Conservation (phyloP, 108 stramenopile species). For the Nannochloropsis oceanica region DNA sequence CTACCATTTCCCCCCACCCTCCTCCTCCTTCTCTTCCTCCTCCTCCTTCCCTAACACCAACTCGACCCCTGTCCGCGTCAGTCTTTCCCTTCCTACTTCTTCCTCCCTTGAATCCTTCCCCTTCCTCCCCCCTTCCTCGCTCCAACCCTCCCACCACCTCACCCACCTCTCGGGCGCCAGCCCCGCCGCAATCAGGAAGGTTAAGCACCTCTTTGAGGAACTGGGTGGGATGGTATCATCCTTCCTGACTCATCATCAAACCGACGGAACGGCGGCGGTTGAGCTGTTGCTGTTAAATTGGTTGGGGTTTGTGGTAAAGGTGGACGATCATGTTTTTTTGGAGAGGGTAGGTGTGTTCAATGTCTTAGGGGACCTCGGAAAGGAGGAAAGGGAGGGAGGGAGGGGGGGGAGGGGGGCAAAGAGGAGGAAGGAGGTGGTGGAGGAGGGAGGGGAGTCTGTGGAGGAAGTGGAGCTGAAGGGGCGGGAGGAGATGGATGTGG, state of each 20-base stretch:
- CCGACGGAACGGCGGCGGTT: no score
- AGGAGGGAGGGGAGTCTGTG: neutral
- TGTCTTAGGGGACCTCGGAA: no score
- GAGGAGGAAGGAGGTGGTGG: neutral
- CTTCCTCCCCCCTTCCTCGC: neutral
- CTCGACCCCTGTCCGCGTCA: neutral
- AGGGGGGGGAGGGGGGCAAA: neutral
- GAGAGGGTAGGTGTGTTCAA: no score
- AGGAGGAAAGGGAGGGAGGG: neutral
- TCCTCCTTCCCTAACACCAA: neutral
- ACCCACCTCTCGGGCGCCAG: neutral
- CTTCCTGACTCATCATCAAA: no score
- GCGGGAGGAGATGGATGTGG: neutral
- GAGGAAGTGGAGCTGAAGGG: no score
- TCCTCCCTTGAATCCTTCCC: neutral
- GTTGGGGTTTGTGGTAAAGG: neutral
- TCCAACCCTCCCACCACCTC: neutral
- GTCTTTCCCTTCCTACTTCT: neutral
- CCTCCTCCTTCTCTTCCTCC: neutral
- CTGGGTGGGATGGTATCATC: no score
- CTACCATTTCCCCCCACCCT: neutral
- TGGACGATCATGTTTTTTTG: no score
- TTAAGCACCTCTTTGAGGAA: neutral
- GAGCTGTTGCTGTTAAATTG: no score
- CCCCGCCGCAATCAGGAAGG: no score